These are phyloP conservation scores for Arachis monticola DNA, from an alignment of 331 rosid genomes.

Conservation along the genomic window DNA sequence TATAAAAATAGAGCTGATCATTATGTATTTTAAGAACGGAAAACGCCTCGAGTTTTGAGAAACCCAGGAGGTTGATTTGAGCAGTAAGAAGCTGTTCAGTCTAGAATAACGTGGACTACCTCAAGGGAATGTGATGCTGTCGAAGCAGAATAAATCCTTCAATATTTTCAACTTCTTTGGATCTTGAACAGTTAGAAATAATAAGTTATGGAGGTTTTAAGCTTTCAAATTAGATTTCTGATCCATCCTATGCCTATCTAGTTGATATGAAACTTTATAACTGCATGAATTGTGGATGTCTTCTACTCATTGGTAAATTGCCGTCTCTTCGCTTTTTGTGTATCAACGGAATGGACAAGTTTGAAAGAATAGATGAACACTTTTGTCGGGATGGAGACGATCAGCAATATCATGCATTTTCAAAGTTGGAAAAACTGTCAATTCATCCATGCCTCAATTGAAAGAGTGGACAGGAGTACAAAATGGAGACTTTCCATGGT, in stretches of 20 bases:
- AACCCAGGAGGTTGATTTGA: too few species aligned
- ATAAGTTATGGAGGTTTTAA: conserved; percentile 17
- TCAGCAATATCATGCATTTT: not conserved
- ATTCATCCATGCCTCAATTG: conserved; percentile 25
- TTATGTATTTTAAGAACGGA: too few species aligned
- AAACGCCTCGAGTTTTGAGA: too few species aligned
- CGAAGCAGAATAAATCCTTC: conserved; percentile 15
- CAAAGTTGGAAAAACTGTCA: conserved; percentile 3
- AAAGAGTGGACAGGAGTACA: conserved; percentile 31
- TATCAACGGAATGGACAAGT: conserved; percentile 19
- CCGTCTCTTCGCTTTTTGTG: conserved; percentile 23
- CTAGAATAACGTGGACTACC: too few species aligned
- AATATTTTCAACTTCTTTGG: conserved; percentile 10
- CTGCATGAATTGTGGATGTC: conserved; percentile 26
- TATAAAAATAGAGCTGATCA: too few species aligned
- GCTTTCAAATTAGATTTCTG: conserved; percentile 29
- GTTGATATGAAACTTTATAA: conserved; percentile 9
- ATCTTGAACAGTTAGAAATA: conserved; percentile 14
- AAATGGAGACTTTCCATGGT: conserved; percentile 16
- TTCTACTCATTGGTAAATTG: conserved; percentile 29
- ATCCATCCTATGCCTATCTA: conserved; percentile 4
- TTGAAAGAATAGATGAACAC: not conserved
- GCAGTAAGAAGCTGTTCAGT: too few species aligned
- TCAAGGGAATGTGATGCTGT: too few species aligned
- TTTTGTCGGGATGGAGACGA: not conserved